These are phyloP conservation scores for Salvia sclarea DNA, from an alignment of 305 asterid species.

Conservation along the genomic window DNA sequence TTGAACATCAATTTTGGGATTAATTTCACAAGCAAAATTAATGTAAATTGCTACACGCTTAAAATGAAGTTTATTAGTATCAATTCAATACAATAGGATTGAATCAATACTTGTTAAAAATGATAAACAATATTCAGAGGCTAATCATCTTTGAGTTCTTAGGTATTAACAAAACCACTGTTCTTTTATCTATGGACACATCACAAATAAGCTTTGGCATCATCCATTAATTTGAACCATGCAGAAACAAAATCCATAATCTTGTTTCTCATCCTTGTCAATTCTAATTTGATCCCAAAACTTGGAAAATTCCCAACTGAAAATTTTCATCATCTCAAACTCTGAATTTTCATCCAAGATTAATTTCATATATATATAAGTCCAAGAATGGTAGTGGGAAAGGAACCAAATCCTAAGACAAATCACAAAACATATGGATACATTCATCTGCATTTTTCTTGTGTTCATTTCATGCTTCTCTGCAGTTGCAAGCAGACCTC, in stretches of 20 bases:
- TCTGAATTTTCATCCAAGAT: not conserved
- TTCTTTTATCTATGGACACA: not conserved
- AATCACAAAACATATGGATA: constrained; percentile 13
- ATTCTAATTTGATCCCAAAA: not conserved
- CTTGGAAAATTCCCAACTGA: not conserved
- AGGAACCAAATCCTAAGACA: not conserved
- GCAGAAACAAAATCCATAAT: constrained; percentile 14
- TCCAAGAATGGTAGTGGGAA: constrained; percentile 5
- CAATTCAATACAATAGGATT: too few relatives aligned
- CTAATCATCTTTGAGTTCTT: not conserved
- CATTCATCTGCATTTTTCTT: constrained; percentile 3
- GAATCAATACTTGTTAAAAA: too few relatives aligned
- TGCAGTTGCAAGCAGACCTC: constrained; percentile 28
- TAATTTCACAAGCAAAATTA: too few relatives aligned
- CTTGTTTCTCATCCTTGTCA: too few relatives aligned
- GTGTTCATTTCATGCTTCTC: constrained; percentile 23
- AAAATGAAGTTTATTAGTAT: too few relatives aligned
- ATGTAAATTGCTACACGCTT: too few relatives aligned
- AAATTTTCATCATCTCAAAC: constrained; percentile 15
- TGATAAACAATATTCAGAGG: too few relatives aligned
- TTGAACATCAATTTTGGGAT: too few relatives aligned
- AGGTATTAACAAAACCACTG: not conserved
- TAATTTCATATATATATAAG: not conserved
- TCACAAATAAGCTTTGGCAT: not conserved
- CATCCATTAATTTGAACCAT: not conserved